These are phyloP conservation scores for Neurospora intermedia DNA, from an alignment of 495 filamentous ascomycete genomes.

Conservation along the genomic window DNA sequence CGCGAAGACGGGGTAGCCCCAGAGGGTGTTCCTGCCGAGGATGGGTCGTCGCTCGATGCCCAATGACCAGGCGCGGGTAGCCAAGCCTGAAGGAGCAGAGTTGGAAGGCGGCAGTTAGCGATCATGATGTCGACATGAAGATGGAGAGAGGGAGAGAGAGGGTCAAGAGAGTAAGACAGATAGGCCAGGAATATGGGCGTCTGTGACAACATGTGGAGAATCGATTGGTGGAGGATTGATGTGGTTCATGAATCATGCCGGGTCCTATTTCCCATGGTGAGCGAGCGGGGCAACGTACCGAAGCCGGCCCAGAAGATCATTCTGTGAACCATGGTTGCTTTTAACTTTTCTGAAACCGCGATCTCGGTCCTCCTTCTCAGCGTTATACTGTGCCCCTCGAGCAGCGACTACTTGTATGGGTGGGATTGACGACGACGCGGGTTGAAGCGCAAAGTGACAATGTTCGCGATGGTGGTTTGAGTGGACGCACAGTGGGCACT, in stretches of 20 bases:
- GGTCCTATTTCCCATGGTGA: constrained; percentile 5
- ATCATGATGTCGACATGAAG: not conserved
- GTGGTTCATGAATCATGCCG: not conserved
- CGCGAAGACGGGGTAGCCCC: constrained; percentile 87
- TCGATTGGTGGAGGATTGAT: not conserved
- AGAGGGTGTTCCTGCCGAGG: constrained; percentile 64
- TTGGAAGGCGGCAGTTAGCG: not conserved
- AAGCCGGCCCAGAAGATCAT: constrained; percentile 95
- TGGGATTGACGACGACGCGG: not conserved
- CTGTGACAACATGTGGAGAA: not conserved
- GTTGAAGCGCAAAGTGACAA: not conserved
- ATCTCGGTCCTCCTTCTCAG: not conserved
- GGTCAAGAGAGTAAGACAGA: not conserved
- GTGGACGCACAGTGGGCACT: not conserved
- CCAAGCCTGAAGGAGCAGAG: constrained; percentile 51
- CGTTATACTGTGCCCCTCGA: not conserved
- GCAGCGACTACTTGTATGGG: not conserved
- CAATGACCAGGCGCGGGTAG: constrained; percentile 87
- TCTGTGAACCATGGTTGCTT: constrained; percentile 48
- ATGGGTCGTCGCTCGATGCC: constrained; percentile 97
- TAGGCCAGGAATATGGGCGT: not conserved
- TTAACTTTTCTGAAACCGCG: constrained; percentile 1
- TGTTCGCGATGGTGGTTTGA: not conserved
- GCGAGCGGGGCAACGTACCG: constrained; percentile 49
- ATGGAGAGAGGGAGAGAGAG: not conserved